These are phyloP conservation scores for Acanthamoeba healyi DNA, from an alignment of 208 protist species.

Conservation along the genomic window DNA sequence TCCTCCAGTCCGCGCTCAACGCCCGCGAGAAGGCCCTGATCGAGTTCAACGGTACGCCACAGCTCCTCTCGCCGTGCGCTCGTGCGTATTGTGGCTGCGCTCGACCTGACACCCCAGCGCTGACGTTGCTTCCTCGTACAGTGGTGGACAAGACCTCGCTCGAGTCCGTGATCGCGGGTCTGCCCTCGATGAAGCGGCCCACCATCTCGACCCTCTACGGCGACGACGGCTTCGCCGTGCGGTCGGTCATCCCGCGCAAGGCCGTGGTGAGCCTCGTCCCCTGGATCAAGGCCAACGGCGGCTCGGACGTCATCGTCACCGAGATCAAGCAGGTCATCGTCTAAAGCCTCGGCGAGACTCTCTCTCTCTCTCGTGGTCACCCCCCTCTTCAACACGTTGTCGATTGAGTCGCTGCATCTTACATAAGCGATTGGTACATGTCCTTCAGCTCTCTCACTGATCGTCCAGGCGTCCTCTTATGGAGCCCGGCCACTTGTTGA, in stretches of 20 bases:
- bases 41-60: slow-evolving; percentile 72
- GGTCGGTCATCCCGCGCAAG: slow-evolving; percentile 72
- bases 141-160: slow-evolving; percentile 4
- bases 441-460: background rate
- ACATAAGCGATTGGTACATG: background rate
- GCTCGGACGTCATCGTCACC: slow-evolving; percentile 74
- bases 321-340: slow-evolving; percentile 77
- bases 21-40: slow-evolving; percentile 62
- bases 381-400: no score
- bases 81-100: no score
- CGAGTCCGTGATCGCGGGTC: slow-evolving; percentile 50
- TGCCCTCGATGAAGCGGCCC: slow-evolving; percentile 74
- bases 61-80: no score
- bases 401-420: no score
- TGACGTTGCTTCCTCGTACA: no score
- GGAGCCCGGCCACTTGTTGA: no score
- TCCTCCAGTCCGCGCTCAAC: slow-evolving; percentile 73
- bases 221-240: slow-evolving; percentile 75
- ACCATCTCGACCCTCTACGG: slow-evolving; percentile 77
- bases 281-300: slow-evolving; percentile 79
- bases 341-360: slow-evolving; percentile 2
- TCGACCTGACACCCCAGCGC: no score
- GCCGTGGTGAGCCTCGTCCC: slow-evolving; percentile 60
- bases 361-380: no score
- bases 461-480: background rate